Evolutionary conservation across 352 stramenopile species (phyloP), one percentile per base, ranked within the genome.

Genomic region (Phytophthora brassicae): DNA sequence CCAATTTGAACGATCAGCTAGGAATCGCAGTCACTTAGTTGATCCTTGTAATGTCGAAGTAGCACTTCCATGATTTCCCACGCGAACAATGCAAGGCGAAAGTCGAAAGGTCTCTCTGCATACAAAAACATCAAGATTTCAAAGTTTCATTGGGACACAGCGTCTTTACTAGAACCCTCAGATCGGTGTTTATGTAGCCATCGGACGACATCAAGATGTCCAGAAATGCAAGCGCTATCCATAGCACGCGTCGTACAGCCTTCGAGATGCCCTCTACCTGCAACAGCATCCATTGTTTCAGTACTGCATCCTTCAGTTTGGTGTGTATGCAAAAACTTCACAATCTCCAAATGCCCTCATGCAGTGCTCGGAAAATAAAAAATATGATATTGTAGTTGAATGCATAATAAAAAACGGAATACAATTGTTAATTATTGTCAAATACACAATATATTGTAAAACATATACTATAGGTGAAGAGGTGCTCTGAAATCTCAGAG

Each of bases 1-100:
- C 60, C 47, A 64, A 33, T 57, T 51, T 2, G 59, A 61, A 2
- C 49, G 59, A 42, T 60, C 49, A 4, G 35, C 50, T 17, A 58
- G 12, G 36, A 65, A 65, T 57, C 29, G n/a, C 47, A 64, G 16
- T 38, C 56, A 12, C 16, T 9, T 11, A 64, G 56, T 38, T 58
- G 3, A 24, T 45, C 13, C 11, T 52, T 19, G n/a, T 31, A 64
- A 23, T 58, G 56, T 3, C 20, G 46, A 52, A 57, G 47, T 28
- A 64, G 39, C 56, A 46, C 57, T 13, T 58, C 46, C 56, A 64
- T 58, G 9, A 58, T 58, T 39, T 55, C n/a, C 59, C 0, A 66
- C 11, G 1, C 59, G 59, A 56, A 60, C 28, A 14, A 50, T 50
- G 22, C 59, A 61, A 64, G 49, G 0, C n/a, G 47, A 39, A 57